phyloP scores from a whole-genome alignment of 2,329 filamentous ascomycete species.

The Aspergillus tubingensis region DNA sequence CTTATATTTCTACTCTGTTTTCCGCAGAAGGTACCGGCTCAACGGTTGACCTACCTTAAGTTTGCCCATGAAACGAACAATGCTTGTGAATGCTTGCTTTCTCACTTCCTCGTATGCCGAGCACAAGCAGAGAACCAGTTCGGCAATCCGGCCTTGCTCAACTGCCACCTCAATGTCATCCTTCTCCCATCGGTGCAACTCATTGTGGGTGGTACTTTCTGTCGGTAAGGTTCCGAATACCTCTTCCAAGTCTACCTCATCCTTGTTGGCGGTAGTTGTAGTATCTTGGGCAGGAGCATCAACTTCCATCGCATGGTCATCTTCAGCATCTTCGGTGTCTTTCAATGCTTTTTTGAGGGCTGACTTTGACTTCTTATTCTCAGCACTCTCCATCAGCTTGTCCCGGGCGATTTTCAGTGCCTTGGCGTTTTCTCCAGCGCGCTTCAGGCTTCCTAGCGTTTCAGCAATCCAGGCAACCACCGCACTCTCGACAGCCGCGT shows the following conservation, averaged over 20 bases:
- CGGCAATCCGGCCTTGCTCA: slow-evolving; percentile 71
- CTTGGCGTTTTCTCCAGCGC: slow-evolving; percentile 53
- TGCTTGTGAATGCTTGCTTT: slow-evolving; percentile 63
- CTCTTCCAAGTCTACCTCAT: slow-evolving; percentile 51
- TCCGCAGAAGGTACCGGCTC: slow-evolving; percentile 7
- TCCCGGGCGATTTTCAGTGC: slow-evolving; percentile 51
- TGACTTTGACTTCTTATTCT: slow-evolving; percentile 42
- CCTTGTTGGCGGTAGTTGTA: slow-evolving; percentile 5
- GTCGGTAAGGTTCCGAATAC: slow-evolving; percentile 55
- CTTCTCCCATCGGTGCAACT: slow-evolving; percentile 65
- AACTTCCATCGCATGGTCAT: slow-evolving; percentile 19
- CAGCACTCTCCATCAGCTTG: slow-evolving; percentile 44
- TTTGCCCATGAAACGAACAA: slow-evolving; percentile 49
- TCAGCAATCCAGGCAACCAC: slow-evolving; percentile 61
- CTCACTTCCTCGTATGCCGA: slow-evolving; percentile 75
- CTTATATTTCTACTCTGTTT: neutral
- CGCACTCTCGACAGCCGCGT: slow-evolving; percentile 45
- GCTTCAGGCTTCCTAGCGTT: slow-evolving; percentile 58
- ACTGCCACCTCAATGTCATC: slow-evolving; percentile 78
- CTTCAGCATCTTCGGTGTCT: slow-evolving; percentile 15
- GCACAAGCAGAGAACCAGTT: slow-evolving; percentile 72
- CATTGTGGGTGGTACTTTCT: slow-evolving; percentile 46
- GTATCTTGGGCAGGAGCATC: slow-evolving; percentile 12
- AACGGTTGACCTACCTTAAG: slow-evolving; percentile 42
- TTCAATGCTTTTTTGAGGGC: slow-evolving; percentile 37